Conservation (phyloP, 2,329 filamentous ascomycete genomes). For the Anisogramma anomala region DNA sequence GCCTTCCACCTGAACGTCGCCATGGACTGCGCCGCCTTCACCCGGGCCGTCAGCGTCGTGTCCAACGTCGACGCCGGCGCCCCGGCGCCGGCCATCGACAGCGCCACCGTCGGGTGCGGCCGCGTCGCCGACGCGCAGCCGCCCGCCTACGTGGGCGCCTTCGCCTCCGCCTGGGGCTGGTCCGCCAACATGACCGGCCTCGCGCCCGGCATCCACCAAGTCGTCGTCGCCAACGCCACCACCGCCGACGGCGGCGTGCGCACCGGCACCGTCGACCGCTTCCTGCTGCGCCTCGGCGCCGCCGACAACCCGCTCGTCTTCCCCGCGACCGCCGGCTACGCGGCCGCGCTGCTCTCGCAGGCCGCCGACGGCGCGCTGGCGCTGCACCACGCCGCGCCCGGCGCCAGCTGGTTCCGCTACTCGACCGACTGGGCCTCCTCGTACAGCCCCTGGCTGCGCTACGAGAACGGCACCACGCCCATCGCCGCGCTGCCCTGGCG, state of each 20-base stretch:
- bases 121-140: constrained; percentile 16
- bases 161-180: constrained; percentile 42
- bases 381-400: constrained; percentile 45
- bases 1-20: constrained; percentile 44
- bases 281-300: constrained; percentile 45
- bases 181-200: constrained; percentile 23
- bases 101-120: constrained; percentile 4
- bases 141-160: constrained; percentile 33
- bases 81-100: constrained; percentile 7
- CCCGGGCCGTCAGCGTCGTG: constrained; percentile 34
- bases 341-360: constrained; percentile 34
- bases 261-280: constrained; percentile 43
- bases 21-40: constrained; percentile 43
- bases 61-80: constrained; percentile 37
- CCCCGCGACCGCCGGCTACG: constrained; percentile 39
- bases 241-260: constrained; percentile 26
- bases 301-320: constrained; percentile 48
- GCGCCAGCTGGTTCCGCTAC: constrained; percentile 49
- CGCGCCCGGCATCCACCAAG: constrained; percentile 45
- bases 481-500: constrained; percentile 42
- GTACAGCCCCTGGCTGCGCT: constrained; percentile 46
- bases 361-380: constrained; percentile 27
- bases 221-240: constrained; percentile 44
- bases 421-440: constrained; percentile 48
- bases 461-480: constrained; percentile 37